Evolutionary conservation across 2,329 filamentous ascomycete genomes (phyloP).

Genomic region (Grosmannia serpens): DNA sequence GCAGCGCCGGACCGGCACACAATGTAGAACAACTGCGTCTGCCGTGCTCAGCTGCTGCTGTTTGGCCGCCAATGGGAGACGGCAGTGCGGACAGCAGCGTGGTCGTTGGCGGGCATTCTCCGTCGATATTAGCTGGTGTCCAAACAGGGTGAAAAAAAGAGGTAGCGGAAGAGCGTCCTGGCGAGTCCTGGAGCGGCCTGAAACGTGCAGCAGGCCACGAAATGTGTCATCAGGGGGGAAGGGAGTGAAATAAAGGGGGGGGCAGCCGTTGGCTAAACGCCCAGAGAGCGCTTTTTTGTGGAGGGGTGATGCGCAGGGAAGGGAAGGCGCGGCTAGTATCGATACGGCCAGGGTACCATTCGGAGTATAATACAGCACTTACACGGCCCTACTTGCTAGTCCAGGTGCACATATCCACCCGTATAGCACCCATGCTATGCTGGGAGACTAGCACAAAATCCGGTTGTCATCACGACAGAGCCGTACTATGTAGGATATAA

Average conservation of each 20-base stretch:
- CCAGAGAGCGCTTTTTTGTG: neutral
- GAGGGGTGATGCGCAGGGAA: neutral
- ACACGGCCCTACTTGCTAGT: neutral
- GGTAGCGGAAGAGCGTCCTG: neutral
- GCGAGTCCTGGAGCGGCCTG: too few species aligned
- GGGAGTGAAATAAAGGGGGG: neutral
- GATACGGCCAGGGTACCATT: neutral
- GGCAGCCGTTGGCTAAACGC: neutral
- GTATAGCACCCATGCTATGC: neutral
- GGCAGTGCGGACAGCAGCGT: neutral
- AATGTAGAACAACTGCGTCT: neutral
- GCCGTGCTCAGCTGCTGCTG: neutral
- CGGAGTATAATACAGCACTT: neutral
- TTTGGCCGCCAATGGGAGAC: neutral
- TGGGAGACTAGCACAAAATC: neutral
- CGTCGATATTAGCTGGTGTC: neutral
- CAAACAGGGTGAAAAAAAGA: neutral
- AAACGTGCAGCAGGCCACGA: neutral
- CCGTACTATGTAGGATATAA: neutral
- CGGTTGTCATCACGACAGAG: neutral
- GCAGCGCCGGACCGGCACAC: neutral
- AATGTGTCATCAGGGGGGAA: slow-evolving; percentile 1
- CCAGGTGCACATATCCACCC: neutral
- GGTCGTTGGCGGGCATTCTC: neutral
- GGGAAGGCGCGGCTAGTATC: neutral